Evolutionary conservation across 306 rosid genomes (phyloP).

Genomic region (Canavalia ensiformis): DNA sequence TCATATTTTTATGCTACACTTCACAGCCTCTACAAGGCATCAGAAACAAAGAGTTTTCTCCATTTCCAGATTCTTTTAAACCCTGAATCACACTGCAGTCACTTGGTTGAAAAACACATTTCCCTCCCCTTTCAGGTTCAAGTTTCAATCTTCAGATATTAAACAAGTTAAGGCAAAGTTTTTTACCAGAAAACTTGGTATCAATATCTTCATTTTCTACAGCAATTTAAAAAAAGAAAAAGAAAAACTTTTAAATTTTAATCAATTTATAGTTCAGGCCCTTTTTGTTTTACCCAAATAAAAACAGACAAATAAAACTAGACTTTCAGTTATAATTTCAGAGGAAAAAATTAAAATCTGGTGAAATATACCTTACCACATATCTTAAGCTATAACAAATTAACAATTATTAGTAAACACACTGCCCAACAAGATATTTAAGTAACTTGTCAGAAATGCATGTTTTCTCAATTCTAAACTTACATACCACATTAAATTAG

Average conservation of each 20-base stretch:
- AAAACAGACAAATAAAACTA: neutral
- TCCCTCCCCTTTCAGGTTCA: neutral
- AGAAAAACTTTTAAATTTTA: no score
- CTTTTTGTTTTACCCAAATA: neutral
- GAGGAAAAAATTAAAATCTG: neutral
- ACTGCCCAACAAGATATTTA: neutral
- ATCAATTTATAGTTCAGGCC: neutral
- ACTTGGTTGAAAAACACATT: neutral
- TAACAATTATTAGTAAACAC: neutral
- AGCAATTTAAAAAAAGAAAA: neutral
- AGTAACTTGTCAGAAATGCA: neutral
- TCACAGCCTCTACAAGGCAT: neutral
- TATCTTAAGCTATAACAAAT: neutral
- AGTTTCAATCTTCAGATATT: slow-evolving; percentile 16
- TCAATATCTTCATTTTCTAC: neutral
- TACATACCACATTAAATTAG: neutral
- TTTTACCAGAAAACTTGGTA: slow-evolving; percentile 2
- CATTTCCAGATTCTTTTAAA: no score
- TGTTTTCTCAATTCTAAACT: neutral
- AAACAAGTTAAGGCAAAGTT: neutral
- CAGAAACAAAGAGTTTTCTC: no score
- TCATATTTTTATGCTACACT: neutral
- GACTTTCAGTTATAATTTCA: neutral
- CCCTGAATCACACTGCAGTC: neutral
- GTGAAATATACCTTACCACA: neutral